A percentile compares a stretch with the other conserved stretches of the same genome.
Conservation (phyloP, 192 early-diverging fungal species). For the Backusella westeae region DNA sequence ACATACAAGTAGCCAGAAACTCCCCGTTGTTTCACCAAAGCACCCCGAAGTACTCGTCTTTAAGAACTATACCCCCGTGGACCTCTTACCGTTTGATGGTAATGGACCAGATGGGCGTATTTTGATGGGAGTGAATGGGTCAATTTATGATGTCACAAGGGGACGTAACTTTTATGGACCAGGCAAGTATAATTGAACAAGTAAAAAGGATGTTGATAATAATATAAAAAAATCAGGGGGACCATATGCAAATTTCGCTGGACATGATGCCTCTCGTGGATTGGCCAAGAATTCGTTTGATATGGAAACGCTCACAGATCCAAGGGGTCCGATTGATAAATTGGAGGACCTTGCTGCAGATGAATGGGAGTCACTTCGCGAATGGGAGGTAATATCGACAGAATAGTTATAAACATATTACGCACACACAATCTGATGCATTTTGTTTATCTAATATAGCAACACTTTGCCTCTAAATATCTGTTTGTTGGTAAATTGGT, state of each 20-base stretch:
- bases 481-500: constrained; percentile 66
- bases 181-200: constrained; percentile 39
- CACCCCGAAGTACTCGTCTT: constrained; percentile 61
- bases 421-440: not conserved
- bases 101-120: constrained; percentile 58
- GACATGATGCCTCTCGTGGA: constrained; percentile 93
- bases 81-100: constrained; percentile 77
- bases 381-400: constrained; percentile 59
- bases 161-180: constrained; percentile 92
- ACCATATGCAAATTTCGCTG: constrained; percentile 94
- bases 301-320: constrained; percentile 59
- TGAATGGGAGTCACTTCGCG: constrained; percentile 72
- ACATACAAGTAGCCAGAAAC: constrained; percentile 33
- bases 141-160: constrained; percentile 87
- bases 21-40: constrained; percentile 23
- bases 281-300: constrained; percentile 89
- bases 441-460: not conserved
- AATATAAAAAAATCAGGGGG: constrained; percentile 50
- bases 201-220: not conserved
- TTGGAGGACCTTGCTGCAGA: constrained; percentile 72
- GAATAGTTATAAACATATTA: not conserved
- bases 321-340: constrained; percentile 74
- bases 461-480: constrained; percentile 81
- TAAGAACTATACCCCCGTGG: constrained; percentile 75
- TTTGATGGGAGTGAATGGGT: constrained; percentile 79